These are phyloP conservation scores for Crucibulum laeve DNA, from an alignment of 768 basidiomycete species.

Conservation along the genomic window DNA sequence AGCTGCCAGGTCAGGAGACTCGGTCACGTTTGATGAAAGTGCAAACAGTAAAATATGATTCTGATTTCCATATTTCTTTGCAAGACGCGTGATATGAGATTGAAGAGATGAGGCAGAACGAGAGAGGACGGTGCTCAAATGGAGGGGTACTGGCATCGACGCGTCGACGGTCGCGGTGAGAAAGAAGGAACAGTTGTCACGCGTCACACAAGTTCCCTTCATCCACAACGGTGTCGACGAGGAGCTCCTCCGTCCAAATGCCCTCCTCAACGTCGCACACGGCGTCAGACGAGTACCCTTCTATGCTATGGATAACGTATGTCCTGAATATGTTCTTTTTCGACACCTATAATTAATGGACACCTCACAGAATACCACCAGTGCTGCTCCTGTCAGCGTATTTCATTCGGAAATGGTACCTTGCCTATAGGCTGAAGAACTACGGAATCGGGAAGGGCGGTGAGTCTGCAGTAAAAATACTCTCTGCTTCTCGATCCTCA, in stretches of 20 bases:
- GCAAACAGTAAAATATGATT: conserved; percentile 44
- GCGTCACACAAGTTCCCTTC: background rate
- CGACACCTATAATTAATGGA: conserved; percentile 1
- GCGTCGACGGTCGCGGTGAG: background rate
- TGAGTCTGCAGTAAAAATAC: conserved; percentile 17
- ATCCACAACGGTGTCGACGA: background rate
- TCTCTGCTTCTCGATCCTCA: background rate
- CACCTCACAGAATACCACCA: conserved; percentile 34
- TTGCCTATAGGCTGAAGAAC: conserved; percentile 35
- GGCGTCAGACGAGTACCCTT: conserved; percentile 27
- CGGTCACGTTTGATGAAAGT: conserved; percentile 37
- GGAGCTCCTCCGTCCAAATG: background rate
- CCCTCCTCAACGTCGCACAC: conserved; percentile 7
- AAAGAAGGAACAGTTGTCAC: background rate
- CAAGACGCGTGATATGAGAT: conserved; percentile 25
- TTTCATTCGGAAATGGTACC: conserved; percentile 45
- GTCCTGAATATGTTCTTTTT: conserved; percentile 9
- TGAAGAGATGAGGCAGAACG: conserved; percentile 30
- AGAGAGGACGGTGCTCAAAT: conserved; percentile 35
- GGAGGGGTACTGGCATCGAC: conserved; percentile 19
- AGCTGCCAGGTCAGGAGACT: conserved; percentile 29
- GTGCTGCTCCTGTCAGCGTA: conserved; percentile 40
- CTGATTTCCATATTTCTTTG: conserved; percentile 19
- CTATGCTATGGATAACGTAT: conserved; percentile 43
- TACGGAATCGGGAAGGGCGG: conserved; percentile 58